Base-by-base conservation (phyloP, 139 green algal genomes). In the Haematococcus lacustris region DNA sequence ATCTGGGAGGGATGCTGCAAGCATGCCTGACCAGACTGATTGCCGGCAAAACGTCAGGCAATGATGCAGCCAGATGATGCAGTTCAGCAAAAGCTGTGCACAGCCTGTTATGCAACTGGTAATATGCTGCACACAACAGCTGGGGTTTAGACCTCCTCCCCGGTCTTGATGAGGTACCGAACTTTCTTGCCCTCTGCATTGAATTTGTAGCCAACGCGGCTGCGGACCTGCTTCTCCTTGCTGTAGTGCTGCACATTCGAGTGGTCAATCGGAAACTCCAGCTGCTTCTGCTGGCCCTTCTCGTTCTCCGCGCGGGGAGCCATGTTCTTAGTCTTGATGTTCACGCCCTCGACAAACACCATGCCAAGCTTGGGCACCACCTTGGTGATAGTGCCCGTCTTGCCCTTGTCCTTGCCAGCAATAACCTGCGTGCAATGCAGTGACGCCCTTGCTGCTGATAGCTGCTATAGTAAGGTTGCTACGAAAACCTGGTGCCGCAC, bases 231-330 rank as follows among this genome's bases (percentile, higher is more conserved):
- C 80, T 93, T 73, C 68, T 84, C 68, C 66, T 92, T 89, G 39
- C 85, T 94, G 74, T 93, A 98, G 73, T 92, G 88, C 86, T 95
- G 94, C 35, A 98, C 96, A 76, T 99, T 99, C 53, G 88, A 96
- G 80, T 96, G 90, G 81, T 98, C 89, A 39, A 99, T 89, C 17
- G 94, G 92, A 37, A 85, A 91, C 86, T 98, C 93, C 61, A 80
- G 76, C 72, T 90, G 82, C 72, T 93, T 80, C 28, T 96, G 94
- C 70, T 92, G 80, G 21, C 94, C 88, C 51, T 77, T 40, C 85
- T 98, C 93, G 7, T 88, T 89, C 76, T 96, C 80, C 32, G 65
- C 70, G 61, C 81, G 80, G 7, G 91, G 90, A 81, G 92, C 90
- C 1, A 94, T 71, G 79, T 96, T 85, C 87, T 95, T 96, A 51